phyloP scores from a whole-genome alignment of 768 basidiomycete species.

The Dioszegia aurantiaca region DNA sequence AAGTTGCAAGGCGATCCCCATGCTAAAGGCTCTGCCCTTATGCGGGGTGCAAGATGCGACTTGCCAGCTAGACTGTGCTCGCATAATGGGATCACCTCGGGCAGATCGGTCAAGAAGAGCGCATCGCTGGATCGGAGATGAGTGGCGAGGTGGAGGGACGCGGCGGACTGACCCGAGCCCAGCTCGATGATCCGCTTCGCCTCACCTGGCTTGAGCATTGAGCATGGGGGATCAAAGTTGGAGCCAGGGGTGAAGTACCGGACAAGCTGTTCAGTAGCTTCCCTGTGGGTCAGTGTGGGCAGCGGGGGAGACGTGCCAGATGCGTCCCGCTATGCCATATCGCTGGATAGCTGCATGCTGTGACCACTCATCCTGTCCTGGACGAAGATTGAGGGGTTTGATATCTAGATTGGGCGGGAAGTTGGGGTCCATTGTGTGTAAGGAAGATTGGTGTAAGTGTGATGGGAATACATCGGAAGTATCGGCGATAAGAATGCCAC shows the following conservation, averaged over 20 bases:
- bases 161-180: slow-evolving; percentile 69
- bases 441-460: neutral
- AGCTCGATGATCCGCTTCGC: slow-evolving; percentile 62
- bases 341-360: slow-evolving; percentile 61
- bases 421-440: slow-evolving; percentile 53
- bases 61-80: slow-evolving; percentile 52
- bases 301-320: slow-evolving; percentile 62
- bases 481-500: slow-evolving; percentile 10
- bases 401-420: slow-evolving; percentile 57
- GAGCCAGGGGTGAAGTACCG: slow-evolving; percentile 57
- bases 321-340: slow-evolving; percentile 80
- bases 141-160: slow-evolving; percentile 57
- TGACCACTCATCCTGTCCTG: slow-evolving; percentile 27
- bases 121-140: slow-evolving; percentile 51
- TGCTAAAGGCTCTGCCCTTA: slow-evolving; percentile 62
- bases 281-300: slow-evolving; percentile 57
- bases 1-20: slow-evolving; percentile 65
- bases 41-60: slow-evolving; percentile 20
- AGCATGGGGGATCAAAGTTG: slow-evolving; percentile 59
- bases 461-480: neutral
- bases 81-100: slow-evolving; percentile 64
- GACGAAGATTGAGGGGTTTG: slow-evolving; percentile 35
- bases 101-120: slow-evolving; percentile 69
- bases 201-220: slow-evolving; percentile 50
- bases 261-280: slow-evolving; percentile 65